These are phyloP conservation scores for Eucalyptus cloeziana DNA, from an alignment of 345 rosid species.

Conservation along the genomic window DNA sequence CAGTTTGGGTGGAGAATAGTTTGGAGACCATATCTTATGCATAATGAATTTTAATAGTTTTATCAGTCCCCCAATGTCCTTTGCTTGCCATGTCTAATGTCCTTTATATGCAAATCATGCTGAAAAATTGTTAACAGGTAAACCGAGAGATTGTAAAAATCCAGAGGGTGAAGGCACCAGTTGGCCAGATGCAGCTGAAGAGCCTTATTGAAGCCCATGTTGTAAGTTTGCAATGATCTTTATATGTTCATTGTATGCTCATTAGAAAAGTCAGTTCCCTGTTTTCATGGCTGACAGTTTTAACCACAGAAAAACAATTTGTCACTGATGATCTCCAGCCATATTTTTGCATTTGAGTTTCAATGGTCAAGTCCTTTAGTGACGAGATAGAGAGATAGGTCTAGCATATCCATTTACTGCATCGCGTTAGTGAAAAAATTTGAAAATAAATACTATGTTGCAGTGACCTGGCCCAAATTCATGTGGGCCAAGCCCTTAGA, in stretches of 20 bases:
- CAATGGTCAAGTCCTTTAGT: background rate
- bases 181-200: slow-evolving; percentile 90
- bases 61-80: background rate
- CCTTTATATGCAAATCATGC: background rate
- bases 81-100: background rate
- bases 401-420: background rate
- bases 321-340: background rate
- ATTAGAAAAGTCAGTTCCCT: background rate
- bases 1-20: background rate
- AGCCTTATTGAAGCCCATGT: slow-evolving; percentile 86
- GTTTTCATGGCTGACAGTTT: background rate
- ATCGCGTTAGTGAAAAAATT: background rate
- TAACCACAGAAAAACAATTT: background rate
- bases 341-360: background rate
- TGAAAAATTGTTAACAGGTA: slow-evolving; percentile 23
- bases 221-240: slow-evolving; percentile 35
- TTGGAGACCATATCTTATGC: background rate
- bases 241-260: background rate
- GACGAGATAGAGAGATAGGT: background rate
- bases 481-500: background rate
- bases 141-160: slow-evolving; percentile 91
- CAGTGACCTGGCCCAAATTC: background rate
- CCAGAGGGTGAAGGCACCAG: slow-evolving; percentile 92
- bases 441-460: background rate
- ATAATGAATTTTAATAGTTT: background rate